These are phyloP conservation scores for Fraxinus paxiana DNA, from an alignment of 305 asterid species.

Conservation along the genomic window DNA sequence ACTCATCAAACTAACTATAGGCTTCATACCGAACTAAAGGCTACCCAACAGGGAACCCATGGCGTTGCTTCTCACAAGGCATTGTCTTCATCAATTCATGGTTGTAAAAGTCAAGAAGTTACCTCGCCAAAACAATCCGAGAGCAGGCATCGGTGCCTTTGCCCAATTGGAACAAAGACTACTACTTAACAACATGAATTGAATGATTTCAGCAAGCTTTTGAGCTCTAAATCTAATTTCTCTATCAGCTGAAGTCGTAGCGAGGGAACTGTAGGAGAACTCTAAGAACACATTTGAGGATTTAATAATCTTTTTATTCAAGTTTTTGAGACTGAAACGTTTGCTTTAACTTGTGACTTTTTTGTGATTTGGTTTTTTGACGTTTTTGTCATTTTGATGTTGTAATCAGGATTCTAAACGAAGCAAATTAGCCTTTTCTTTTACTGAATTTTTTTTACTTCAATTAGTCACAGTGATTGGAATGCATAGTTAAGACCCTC, in stretches of 20 bases:
- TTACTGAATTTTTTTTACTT: background rate
- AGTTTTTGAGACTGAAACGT: background rate
- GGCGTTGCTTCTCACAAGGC: slow-evolving; percentile 49
- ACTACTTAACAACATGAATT: slow-evolving; percentile 31
- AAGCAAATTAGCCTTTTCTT: background rate
- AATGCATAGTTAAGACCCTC: background rate
- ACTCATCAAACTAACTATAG: slow-evolving; percentile 59
- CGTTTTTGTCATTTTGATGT: background rate
- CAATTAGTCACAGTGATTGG: background rate
- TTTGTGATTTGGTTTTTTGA: background rate
- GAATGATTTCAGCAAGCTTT: slow-evolving; percentile 36
- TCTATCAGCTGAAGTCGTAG: slow-evolving; percentile 67
- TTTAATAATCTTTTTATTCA: background rate
- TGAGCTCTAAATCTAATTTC: slow-evolving; percentile 39
- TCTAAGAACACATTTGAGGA: slow-evolving; percentile 20
- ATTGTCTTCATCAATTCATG: slow-evolving; percentile 46
- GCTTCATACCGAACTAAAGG: slow-evolving; percentile 45
- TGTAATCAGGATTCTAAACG: background rate
- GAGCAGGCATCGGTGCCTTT: slow-evolving; percentile 46
- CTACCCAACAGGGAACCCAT: slow-evolving; percentile 48
- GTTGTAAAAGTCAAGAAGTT: slow-evolving; percentile 53
- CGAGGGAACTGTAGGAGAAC: slow-evolving; percentile 70
- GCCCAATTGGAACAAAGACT: slow-evolving; percentile 54
- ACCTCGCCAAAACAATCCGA: slow-evolving; percentile 41
- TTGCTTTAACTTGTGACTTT: no score